Conservation (phyloP, 371 early-diverging fungal genomes). For the Coemansia sp. region DNA sequence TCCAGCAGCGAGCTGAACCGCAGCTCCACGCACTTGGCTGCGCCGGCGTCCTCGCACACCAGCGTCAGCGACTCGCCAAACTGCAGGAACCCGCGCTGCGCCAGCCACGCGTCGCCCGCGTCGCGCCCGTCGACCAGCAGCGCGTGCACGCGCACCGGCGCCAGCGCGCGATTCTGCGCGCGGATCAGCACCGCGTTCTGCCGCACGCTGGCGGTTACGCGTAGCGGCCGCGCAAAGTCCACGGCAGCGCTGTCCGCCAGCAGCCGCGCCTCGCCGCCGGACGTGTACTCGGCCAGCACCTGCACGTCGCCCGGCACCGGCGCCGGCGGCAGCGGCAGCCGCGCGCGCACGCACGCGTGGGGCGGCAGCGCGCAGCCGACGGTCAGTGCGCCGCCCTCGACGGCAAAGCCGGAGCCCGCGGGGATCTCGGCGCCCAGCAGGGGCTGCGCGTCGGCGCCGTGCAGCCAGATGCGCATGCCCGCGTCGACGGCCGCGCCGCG, state of each 20-base stretch:
- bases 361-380: constrained; percentile 1
- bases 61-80: constrained; percentile 18
- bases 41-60: background rate
- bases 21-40: background rate
- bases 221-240: constrained; percentile 20
- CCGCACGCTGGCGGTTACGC: constrained; percentile 3
- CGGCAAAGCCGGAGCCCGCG: background rate
- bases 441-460: constrained; percentile 1
- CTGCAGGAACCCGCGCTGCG: constrained; percentile 25
- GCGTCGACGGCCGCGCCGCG: constrained; percentile 6
- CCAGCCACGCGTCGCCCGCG: background rate
- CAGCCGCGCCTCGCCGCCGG: constrained; percentile 14
- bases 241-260: constrained; percentile 8
- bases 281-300: constrained; percentile 14
- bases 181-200: constrained; percentile 18
- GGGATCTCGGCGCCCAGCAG: constrained; percentile 1
- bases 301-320: constrained; percentile 5
- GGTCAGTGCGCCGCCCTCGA: constrained; percentile 9
- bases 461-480: constrained; percentile 30
- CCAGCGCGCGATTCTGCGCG: constrained; percentile 10
- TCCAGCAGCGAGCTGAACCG: constrained; percentile 1
- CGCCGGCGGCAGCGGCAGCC: constrained; percentile 1
- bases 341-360: background rate
- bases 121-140: background rate
- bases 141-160: constrained; percentile 9